Base-by-base conservation (phyloP, 2,329 filamentous ascomycete species). In the Metarhizium rileyi region DNA sequence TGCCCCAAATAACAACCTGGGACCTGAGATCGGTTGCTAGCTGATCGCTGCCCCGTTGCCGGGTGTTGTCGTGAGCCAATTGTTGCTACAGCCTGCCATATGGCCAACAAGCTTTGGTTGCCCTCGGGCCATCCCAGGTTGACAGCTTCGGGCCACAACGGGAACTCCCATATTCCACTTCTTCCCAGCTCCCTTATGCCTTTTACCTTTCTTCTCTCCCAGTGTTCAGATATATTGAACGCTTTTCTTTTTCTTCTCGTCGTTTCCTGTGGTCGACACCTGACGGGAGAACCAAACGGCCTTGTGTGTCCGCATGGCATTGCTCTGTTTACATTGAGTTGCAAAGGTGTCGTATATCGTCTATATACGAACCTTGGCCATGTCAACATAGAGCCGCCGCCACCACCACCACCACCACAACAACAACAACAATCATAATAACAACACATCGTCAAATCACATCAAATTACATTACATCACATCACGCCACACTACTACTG, bases 31-130 rank as follows among this genome's bases (percentile, higher is more conserved):
- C 41, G 27, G 51, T 53, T 53, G 51, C 51, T 50, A 53, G 33
- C 50, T 48, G 48, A 53, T 46, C 46, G 18, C 41, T 48, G 20
- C 28, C 44, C 44, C 49, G 52, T 53, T 53, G 52, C 52, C 51
- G 25, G 49, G 52, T 46, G 46, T 42, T 49, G 16, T 20, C 16
- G 16, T 23, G 49, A 42, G 40, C 33, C 46, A 48, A 51, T 50
- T 53, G 46, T 53, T 53, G 49, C 46, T 51, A 48, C 44, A 28
- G 36, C 38, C 47, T 46, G 47, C 22, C 35, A 49, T 35, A 45
- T 52, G 27, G 22, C 46, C 44, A 40, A 46, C 50, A 52, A 44
- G 43, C 33, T 52, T 49, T 52, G 22, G 46, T 42, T 42, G 38
- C 38, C 38, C 38, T 25, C 38, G 22, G 38, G 38, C 38, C 38